Evolutionary conservation across 2,329 filamentous ascomycete species (phyloP).

Genomic region (Ceratocystiopsis sp.): DNA sequence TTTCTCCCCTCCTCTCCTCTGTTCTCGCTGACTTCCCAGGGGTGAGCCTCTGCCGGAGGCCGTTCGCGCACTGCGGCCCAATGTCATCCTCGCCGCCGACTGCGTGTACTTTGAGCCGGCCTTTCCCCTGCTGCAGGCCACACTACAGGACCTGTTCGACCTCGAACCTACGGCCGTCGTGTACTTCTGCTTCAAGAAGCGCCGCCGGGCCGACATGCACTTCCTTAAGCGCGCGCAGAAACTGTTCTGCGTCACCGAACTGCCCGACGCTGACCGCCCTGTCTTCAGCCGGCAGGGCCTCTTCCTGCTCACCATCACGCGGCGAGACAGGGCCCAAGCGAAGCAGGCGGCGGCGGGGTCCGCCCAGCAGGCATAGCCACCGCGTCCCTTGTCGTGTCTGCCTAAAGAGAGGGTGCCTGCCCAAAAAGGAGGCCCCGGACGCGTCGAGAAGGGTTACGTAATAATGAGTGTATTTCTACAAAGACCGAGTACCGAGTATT

Average conservation of each 20-base stretch:
- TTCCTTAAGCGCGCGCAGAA: conserved; percentile 58
- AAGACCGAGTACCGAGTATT: no score
- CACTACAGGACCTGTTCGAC: conserved; percentile 55
- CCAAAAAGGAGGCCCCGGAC: no score
- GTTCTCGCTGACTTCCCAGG: conserved; percentile 22
- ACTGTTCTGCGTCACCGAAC: conserved; percentile 43
- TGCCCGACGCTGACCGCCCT: conserved; percentile 42
- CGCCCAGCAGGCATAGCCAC: no score
- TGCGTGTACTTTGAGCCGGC: conserved; percentile 96
- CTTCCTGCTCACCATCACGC: conserved; percentile 42
- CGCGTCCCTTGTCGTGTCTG: no score
- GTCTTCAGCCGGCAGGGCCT: conserved; percentile 39
- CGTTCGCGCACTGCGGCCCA: conserved; percentile 42
- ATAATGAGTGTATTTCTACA: no score
- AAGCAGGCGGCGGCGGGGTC: no score
- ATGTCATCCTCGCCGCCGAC: conserved; percentile 83
- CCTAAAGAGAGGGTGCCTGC: no score
- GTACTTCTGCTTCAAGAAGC: conserved; percentile 89
- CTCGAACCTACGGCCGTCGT: conserved; percentile 38
- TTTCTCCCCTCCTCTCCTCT: not conserved
- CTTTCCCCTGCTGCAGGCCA: conserved; percentile 72
- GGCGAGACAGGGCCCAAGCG: conserved; percentile 13
- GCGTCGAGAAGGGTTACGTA: no score
- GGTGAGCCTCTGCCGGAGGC: conserved; percentile 39
- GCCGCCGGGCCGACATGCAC: conserved; percentile 62